Evolutionary conservation across 1,284 basidiomycete species (phyloP).

Genomic region (Waitea zeae): DNA sequence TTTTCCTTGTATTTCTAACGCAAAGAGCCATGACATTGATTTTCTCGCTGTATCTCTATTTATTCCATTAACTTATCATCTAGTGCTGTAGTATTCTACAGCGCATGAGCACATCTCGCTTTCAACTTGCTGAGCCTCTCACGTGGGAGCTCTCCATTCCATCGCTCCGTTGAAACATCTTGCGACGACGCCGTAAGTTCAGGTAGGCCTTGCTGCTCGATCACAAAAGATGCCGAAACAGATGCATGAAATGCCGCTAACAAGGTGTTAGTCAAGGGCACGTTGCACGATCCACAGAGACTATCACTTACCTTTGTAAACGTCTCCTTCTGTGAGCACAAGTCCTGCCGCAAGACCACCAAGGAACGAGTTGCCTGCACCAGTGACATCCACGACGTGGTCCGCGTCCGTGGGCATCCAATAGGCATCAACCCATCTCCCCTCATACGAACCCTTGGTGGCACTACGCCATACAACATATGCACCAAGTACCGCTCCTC

Average conservation of each 20-base stretch:
- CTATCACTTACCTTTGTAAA: constrained; percentile 41
- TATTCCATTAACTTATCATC: neutral
- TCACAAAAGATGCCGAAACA: constrained; percentile 67
- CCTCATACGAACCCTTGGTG: constrained; percentile 36
- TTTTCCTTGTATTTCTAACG: neutral
- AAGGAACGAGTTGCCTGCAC: constrained; percentile 81
- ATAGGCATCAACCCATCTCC: constrained; percentile 52
- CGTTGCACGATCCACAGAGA: neutral
- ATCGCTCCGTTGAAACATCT: constrained; percentile 20
- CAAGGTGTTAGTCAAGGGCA: constrained; percentile 6
- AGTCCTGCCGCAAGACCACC: constrained; percentile 73
- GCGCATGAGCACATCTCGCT: constrained; percentile 3
- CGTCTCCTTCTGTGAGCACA: constrained; percentile 31
- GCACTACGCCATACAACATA: constrained; percentile 34
- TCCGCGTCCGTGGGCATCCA: constrained; percentile 32
- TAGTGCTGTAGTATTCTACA: neutral
- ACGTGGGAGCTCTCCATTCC: constrained; percentile 54
- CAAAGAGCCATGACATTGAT: neutral
- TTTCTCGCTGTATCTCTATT: neutral
- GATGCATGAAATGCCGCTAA: constrained; percentile 56
- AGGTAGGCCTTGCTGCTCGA: constrained; percentile 73
- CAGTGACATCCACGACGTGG: constrained; percentile 72
- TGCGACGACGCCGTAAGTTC: constrained; percentile 14
- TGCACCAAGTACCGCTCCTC: constrained; percentile 63
- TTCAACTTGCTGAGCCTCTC: constrained; percentile 34